A percentile compares a stretch with the other conserved stretches of the same genome.
phyloP scores from a whole-genome alignment of 2,329 filamentous ascomycete genomes.

The Xylaria sp. region DNA sequence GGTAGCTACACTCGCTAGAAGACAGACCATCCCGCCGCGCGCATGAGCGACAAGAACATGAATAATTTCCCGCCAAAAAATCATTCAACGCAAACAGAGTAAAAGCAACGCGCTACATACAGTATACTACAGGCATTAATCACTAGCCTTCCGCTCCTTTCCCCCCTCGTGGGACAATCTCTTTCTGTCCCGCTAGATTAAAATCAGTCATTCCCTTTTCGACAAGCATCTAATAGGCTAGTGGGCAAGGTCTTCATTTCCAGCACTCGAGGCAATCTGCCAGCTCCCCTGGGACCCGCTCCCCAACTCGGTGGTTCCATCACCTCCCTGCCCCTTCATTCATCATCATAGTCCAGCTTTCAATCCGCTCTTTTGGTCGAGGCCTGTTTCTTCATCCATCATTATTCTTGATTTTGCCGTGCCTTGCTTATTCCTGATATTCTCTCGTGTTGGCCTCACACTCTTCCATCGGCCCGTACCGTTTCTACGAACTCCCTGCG shows the following conservation, averaged over 20 bases:
- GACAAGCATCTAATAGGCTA: constrained; percentile 49
- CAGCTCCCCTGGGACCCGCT: constrained; percentile 49
- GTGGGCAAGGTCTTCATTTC: constrained; percentile 50
- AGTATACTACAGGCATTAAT: constrained; percentile 28
- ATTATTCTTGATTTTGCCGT: constrained; percentile 36
- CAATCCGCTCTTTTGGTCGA: constrained; percentile 41
- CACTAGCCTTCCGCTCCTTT: constrained; percentile 41
- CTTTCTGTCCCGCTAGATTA: constrained; percentile 42
- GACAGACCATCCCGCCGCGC: constrained; percentile 26
- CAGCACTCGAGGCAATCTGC: constrained; percentile 49
- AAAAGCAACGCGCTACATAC: constrained; percentile 16
- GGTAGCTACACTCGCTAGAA: neutral
- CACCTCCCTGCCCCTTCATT: constrained; percentile 48
- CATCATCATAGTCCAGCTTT: constrained; percentile 46
- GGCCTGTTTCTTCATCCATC: constrained; percentile 37
- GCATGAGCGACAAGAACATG: constrained; percentile 37
- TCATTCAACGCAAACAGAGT: constrained; percentile 18
- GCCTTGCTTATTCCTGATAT: constrained; percentile 27
- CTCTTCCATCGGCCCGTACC: constrained; percentile 28
- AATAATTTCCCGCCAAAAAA: constrained; percentile 37
- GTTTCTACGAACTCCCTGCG: constrained; percentile 36
- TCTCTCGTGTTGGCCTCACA: constrained; percentile 31
- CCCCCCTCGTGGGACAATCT: constrained; percentile 35
- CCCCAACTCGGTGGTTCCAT: constrained; percentile 50
- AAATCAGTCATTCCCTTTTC: constrained; percentile 49